Base-by-base conservation (phyloP, 768 basidiomycete genomes). In the Postia placenta region DNA sequence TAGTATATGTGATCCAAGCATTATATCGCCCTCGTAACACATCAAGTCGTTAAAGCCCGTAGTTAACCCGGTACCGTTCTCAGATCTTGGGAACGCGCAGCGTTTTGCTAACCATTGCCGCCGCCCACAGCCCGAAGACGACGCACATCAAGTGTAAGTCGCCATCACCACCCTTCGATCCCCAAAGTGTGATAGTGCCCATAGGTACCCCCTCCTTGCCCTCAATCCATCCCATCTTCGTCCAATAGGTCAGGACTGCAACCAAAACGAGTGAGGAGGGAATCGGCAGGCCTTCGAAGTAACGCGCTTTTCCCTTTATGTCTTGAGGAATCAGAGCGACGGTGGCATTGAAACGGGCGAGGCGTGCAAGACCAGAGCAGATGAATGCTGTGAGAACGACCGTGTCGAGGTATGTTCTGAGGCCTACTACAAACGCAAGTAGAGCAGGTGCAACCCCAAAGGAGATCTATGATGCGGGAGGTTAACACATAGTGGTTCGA, bases 71-170 rank as follows among this genome's bases (percentile, higher is more conserved):
- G n/a, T 25, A 7, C n/a, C 36, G 15, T 15, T 15, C 30, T 41
- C 36, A 89, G 40, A 79, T 58, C 69, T 92, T 92, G 11, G 90
- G 88, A 45, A 97, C 81, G 43, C 83, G 78, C 40, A 99, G 73
- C 14, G 96, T 98, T 71, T 98, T 98, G 76, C 91, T 94, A 55
- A 99, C 89, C 95, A 99, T 98, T 42, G 89, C 87, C 14, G 92
- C 86, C 7, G 88, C 95, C 94, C 93, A 98, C 11, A 74, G 63
- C 5, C 72, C 85, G 66, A 92, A 91, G n/a, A 94, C 61, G 28
- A 89, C 53, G 60, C 83, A 83, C 36, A 83, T 82, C 33, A 79
- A 68, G 66, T 99, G 96, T 42, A 98, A 59, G 57, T 98, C 95
- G 59, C 93, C 85, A 26, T 82, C 77, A 9, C 85, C 85, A 11